These are phyloP conservation scores for Claviceps sp. DNA, from an alignment of 2,329 filamentous ascomycete species.

Conservation along the genomic window DNA sequence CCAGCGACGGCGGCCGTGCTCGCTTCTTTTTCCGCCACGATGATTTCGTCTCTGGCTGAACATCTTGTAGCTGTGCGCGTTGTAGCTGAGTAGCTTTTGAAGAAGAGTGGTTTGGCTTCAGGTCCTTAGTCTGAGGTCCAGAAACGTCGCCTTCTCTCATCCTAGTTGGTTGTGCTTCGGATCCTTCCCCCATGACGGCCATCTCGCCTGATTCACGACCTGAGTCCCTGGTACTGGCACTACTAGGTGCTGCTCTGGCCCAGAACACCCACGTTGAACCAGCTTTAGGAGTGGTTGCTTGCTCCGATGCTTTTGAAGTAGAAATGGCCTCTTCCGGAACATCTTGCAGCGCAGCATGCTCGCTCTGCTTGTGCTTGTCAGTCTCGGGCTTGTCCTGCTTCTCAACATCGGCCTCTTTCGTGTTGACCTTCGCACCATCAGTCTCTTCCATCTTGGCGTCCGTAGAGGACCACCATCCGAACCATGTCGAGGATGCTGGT, in stretches of 20 bases:
- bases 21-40: conserved; percentile 31
- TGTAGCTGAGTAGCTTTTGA: conserved; percentile 16
- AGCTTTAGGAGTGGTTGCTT: conserved; percentile 28
- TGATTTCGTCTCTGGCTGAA: conserved; percentile 12
- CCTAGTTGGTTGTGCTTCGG: conserved; percentile 39
- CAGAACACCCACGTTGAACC: conserved; percentile 72
- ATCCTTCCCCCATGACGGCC: conserved; percentile 43
- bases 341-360: conserved; percentile 31
- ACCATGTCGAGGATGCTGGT: conserved; percentile 22
- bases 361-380: conserved; percentile 13
- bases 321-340: conserved; percentile 20
- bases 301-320: conserved; percentile 10
- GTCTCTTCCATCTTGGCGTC: conserved; percentile 5
- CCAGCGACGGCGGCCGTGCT: conserved; percentile 32
- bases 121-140: conserved; percentile 20
- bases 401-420: not conserved
- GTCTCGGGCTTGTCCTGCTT: conserved; percentile 1
- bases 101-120: conserved; percentile 11
- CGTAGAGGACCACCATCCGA: conserved; percentile 24
- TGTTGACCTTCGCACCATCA: conserved; percentile 2
- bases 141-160: conserved; percentile 31
- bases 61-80: too few relatives aligned
- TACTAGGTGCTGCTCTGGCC: conserved; percentile 44
- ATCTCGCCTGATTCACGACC: conserved; percentile 34
- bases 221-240: conserved; percentile 15